Evolutionary conservation across 371 early-diverging fungal species (phyloP), one percentile per base, ranked within the genome.

Genomic region (Zancudomyces culisetae): DNA sequence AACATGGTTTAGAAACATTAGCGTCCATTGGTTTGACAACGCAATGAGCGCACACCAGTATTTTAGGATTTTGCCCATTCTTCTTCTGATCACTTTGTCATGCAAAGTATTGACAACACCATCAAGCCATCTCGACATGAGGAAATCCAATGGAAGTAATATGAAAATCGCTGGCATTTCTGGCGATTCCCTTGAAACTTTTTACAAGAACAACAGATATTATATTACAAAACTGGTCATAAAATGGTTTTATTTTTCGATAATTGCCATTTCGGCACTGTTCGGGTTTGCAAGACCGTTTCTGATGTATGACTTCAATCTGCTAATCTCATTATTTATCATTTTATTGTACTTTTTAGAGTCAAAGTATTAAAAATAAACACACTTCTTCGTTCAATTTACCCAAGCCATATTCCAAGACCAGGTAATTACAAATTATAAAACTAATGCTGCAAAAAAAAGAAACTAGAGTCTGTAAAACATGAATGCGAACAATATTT

Each of bases 1-100:
- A 6, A 64, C 68, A 18, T 69, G 69, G 69, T 56, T 68, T 41
- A 59, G 64, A 22, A 68, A 68, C 28, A 48, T 69, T 28, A 54
- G 60, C 3, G 64, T 69, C 2, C 19, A 57, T 47, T 69, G 69
- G 69, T 57, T 62, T 21, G 69, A 69, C 28, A 62, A 68, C 29
- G 62, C 66, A 0, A 56, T 62, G 2, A 61, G 69, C 12, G 62
- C 60, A 41, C 69, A 69, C 43, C 61, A 59, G 43, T 35, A 68
- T 28, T 29, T 50, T 1, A 69, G 58, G 43, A 56, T 69, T 55
- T 59, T 55, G 1, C 62, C 61, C 15, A 63, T 56, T 49, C 60
- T 64, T 56, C 52, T 62, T 4, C 41, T 69, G 35, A 51, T 55
- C 1, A 42, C 57, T 30, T 42, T 62, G 43, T 56, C 64, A 1